Evolutionary conservation across 331 rosid species (phyloP).

Genomic region (Saraca asoca): DNA sequence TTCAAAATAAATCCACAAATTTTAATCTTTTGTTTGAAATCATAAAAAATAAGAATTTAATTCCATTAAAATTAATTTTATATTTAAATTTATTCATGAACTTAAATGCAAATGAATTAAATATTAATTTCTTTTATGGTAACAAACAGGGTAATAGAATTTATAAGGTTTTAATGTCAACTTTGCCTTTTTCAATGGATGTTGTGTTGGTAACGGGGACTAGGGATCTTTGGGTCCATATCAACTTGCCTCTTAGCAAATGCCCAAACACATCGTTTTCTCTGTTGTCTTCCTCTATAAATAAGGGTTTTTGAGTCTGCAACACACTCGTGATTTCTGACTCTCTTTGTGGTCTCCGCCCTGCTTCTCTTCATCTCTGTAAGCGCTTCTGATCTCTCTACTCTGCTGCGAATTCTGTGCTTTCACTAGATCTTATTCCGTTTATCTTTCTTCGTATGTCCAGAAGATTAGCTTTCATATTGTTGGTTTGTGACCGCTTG

Average conservation of each 20-base stretch:
- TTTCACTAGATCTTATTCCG: not conserved
- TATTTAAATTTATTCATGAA: too few relatives aligned
- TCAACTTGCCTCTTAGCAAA: not conserved
- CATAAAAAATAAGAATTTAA: too few relatives aligned
- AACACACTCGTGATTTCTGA: not conserved
- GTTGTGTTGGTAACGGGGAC: too few relatives aligned
- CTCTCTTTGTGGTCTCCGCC: not conserved
- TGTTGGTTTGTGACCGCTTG: not conserved
- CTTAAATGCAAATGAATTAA: too few relatives aligned
- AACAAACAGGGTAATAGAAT: too few relatives aligned
- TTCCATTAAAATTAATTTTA: too few relatives aligned
- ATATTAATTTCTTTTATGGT: too few relatives aligned
- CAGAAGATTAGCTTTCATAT: not conserved
- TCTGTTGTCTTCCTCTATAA: not conserved
- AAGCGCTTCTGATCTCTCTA: not conserved
- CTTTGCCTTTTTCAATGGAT: too few relatives aligned
- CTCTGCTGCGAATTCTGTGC: not conserved
- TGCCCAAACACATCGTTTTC: not conserved
- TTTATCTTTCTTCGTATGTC: not conserved
- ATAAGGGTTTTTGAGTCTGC: not conserved
- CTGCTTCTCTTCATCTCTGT: not conserved
- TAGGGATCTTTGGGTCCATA: not conserved
- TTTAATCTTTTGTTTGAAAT: too few relatives aligned
- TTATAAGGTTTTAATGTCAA: too few relatives aligned
- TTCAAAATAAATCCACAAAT: too few relatives aligned